Evolutionary conservation across 2,329 filamentous ascomycete genomes (phyloP), one percentile per base, ranked within the genome.

Genomic region (Fusarium tjaetaba): DNA sequence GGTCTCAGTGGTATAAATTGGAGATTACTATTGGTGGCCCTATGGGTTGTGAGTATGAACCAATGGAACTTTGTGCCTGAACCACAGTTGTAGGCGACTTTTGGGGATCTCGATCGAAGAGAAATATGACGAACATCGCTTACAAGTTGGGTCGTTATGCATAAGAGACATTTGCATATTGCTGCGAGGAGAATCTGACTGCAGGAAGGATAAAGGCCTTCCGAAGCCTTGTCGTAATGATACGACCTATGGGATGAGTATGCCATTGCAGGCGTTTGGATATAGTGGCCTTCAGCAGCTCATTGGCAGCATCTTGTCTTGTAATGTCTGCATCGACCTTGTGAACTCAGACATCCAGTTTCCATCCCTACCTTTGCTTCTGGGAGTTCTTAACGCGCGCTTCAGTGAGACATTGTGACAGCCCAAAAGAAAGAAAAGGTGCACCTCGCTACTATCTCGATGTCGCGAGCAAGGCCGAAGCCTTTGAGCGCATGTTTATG

Each of bases 91-190:
- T 15, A 48, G 26, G 26, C n/a, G 26, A n/a, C 14, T 36, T 32
- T 38, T 38, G 38, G 32, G 18, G 43, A 69, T 69, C 66, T 69
- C 65, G 57, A 69, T 69, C 32, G 18, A 39, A 26, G 32, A 38
- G 16, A 66, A 26, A 48, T 53, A 68, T 68, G 48, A 61, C 46
- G 45, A 67, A 61, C 15, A 45, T 26, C 45, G 36, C 64, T 62
- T 43, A 45, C 63, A 51, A 18, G 26, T 52, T 39, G 43, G 49
- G 38, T 28, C 22, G 36, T 46, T 32, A 38, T 53, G 30, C 48
- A 58, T 38, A 16, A 28, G 14, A 28, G 14, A 51, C 14, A 46
- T 57, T 20, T 52, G 22, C 34, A 69, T 63, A 36, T 67, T 42
- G 28, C n/a, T 34, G 28, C 22, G 32, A 38, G 24, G 26, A 61